Conservation (phyloP, 2,329 filamentous ascomycete genomes). For the Cryoendolithus antarcticus region DNA sequence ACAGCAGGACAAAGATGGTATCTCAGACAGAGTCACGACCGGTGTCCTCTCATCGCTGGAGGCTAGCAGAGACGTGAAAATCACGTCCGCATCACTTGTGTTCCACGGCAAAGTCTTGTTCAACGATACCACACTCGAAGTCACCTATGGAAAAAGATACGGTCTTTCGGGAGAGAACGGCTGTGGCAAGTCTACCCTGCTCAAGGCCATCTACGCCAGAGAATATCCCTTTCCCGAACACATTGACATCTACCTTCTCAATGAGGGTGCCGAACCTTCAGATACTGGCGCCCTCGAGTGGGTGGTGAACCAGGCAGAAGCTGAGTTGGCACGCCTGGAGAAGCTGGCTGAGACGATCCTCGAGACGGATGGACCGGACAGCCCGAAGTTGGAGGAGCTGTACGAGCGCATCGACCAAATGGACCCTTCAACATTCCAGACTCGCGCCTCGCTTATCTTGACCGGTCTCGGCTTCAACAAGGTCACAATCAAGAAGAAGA, state of each 20-base stretch:
- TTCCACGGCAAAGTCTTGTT: conserved; percentile 97
- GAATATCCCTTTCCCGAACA: conserved; percentile 95
- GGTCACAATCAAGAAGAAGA: conserved; percentile 94
- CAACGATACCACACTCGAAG: conserved; percentile 83
- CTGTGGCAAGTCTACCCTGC: conserved; percentile 94
- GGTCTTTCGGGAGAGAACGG: conserved; percentile 97
- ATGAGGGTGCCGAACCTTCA: conserved; percentile 84
- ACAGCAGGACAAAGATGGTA: conserved; percentile 90
- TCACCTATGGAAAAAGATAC: conserved; percentile 86
- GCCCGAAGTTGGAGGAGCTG: conserved; percentile 77
- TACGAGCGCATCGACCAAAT: conserved; percentile 99
- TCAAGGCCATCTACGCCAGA: conserved; percentile 86
- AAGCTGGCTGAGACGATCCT: conserved; percentile 78
- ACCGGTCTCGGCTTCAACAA: conserved; percentile 99
- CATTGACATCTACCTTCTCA: conserved; percentile 95
- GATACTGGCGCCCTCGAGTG: conserved; percentile 90
- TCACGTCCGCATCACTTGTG: conserved; percentile 81
- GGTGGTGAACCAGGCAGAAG: conserved; percentile 90
- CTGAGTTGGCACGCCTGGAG: conserved; percentile 83
- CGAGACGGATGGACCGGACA: conserved; percentile 85
- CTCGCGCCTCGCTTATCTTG: conserved; percentile 87
- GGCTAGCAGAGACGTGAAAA: conserved; percentile 89
- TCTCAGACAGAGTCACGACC: conserved; percentile 96
- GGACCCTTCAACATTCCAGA: conserved; percentile 95
- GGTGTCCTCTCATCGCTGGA: conserved; percentile 81